phyloP scores from a whole-genome alignment of 768 basidiomycete genomes.

The Lepiota venenata region DNA sequence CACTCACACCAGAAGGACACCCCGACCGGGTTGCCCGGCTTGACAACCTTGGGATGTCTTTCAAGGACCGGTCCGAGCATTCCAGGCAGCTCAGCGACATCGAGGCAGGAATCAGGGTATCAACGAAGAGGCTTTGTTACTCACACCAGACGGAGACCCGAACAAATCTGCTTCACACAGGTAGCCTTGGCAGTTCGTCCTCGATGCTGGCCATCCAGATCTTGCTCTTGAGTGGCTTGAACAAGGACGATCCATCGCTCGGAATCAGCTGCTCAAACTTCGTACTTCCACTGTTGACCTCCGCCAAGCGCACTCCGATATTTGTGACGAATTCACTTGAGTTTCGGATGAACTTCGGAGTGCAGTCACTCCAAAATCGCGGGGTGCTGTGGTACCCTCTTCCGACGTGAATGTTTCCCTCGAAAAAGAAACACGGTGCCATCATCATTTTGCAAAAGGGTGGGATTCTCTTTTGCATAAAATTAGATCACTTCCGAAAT shows the following conservation, averaged over 20 bases:
- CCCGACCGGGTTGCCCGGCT: neutral
- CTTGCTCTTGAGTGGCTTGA: conserved; percentile 20
- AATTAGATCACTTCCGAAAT: neutral
- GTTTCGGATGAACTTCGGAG: no score
- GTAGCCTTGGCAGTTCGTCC: neutral
- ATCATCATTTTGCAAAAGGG: neutral
- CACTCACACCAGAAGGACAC: no score
- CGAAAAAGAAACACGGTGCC: neutral
- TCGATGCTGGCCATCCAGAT: neutral
- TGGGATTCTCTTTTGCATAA: neutral
- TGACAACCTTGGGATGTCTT: neutral
- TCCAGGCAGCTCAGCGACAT: neutral
- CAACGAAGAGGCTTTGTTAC: neutral
- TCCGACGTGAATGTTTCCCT: neutral
- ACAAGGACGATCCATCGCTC: conserved; percentile 17
- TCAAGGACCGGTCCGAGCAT: neutral
- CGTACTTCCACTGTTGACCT: conserved; percentile 17
- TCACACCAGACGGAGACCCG: neutral
- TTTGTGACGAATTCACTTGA: no score
- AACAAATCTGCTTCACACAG: neutral
- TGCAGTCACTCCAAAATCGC: no score
- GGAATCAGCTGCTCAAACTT: conserved; percentile 15
- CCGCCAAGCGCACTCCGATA: neutral
- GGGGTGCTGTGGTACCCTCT: no score
- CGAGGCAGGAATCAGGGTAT: neutral